Percentiles rank a stretch among this genome's conserved stretches.
These are phyloP conservation scores for Candida verbasci DNA, from an alignment of 805 yeast species.

Conservation along the genomic window DNA sequence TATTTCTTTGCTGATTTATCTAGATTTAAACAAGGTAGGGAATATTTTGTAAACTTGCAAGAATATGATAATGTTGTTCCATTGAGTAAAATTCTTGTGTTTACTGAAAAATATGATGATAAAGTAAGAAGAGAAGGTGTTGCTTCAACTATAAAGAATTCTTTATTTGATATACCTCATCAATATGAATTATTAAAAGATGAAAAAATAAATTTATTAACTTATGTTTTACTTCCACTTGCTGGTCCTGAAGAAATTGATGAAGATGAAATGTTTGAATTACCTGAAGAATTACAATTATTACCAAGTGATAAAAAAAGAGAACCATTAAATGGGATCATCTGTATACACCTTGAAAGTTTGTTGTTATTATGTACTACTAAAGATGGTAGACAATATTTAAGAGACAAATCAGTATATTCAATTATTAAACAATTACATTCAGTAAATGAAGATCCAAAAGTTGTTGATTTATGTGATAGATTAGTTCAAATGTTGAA, in stretches of 20 bases:
- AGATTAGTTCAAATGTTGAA: conserved; percentile 83
- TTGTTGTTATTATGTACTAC: conserved; percentile 77
- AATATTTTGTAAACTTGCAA: conserved; percentile 70
- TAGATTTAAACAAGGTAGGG: conserved; percentile 67
- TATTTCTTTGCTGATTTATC: conserved; percentile 90
- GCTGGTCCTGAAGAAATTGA: conserved; percentile 74
- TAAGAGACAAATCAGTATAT: conserved; percentile 81
- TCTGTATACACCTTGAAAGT: conserved; percentile 73
- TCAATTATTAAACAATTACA: conserved; percentile 85
- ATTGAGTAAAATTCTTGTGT: conserved; percentile 72
- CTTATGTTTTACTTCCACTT: conserved; percentile 77
- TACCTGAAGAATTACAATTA: conserved; percentile 86
- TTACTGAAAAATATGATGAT: conserved; percentile 76
- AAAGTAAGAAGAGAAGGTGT: conserved; percentile 86
- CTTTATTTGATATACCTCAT: conserved; percentile 70
- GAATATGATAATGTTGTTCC: conserved; percentile 75
- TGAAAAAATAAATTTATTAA: conserved; percentile 66
- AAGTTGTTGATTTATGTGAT: conserved; percentile 68
- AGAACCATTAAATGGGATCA: conserved; percentile 65
- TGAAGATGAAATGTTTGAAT: conserved; percentile 77
- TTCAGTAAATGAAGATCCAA: conserved; percentile 40
- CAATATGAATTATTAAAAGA: conserved; percentile 61
- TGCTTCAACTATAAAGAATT: conserved; percentile 87
- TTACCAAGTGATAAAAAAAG: conserved; percentile 70
- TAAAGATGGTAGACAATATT: conserved; percentile 61